Conservation (phyloP, 2,329 filamentous ascomycete species). For the Cladosporium sp. region DNA sequence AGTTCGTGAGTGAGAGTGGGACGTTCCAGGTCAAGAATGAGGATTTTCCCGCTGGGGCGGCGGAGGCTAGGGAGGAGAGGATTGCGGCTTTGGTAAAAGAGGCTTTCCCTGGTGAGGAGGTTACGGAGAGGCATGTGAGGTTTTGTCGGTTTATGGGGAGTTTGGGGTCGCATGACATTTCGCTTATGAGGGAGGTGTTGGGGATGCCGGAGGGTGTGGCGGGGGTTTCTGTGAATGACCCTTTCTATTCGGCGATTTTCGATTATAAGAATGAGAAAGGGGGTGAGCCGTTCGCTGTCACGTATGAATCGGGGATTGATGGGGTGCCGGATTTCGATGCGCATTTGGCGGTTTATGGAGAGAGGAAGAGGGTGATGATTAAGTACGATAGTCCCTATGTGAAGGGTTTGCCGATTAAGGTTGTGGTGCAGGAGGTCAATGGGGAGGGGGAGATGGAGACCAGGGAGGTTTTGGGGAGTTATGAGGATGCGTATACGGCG, state of each 20-base stretch:
- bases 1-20: constrained; percentile 46
- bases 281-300: constrained; percentile 42
- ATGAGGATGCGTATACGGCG: constrained; percentile 43
- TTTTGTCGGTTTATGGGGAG: constrained; percentile 43
- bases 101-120: constrained; percentile 29
- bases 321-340: constrained; percentile 51
- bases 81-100: constrained; percentile 30
- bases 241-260: constrained; percentile 38
- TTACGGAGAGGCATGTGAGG: constrained; percentile 28
- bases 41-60: constrained; percentile 35
- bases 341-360: constrained; percentile 49
- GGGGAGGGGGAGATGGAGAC: constrained; percentile 29
- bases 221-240: constrained; percentile 40
- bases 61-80: constrained; percentile 19
- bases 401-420: constrained; percentile 50
- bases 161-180: constrained; percentile 52
- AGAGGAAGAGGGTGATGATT: constrained; percentile 51
- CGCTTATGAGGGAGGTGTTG: constrained; percentile 50
- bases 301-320: constrained; percentile 55
- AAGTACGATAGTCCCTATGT: constrained; percentile 55
- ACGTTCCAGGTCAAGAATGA: constrained; percentile 42
- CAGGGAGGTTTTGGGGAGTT: constrained; percentile 38
- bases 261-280: constrained; percentile 33
- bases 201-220: constrained; percentile 46
- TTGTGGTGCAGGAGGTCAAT: constrained; percentile 43